A percentile compares a stretch with the other conserved stretches of the same genome.
phyloP scores from a whole-genome alignment of 163 green algal species.

The Chlorella variabilis region DNA sequence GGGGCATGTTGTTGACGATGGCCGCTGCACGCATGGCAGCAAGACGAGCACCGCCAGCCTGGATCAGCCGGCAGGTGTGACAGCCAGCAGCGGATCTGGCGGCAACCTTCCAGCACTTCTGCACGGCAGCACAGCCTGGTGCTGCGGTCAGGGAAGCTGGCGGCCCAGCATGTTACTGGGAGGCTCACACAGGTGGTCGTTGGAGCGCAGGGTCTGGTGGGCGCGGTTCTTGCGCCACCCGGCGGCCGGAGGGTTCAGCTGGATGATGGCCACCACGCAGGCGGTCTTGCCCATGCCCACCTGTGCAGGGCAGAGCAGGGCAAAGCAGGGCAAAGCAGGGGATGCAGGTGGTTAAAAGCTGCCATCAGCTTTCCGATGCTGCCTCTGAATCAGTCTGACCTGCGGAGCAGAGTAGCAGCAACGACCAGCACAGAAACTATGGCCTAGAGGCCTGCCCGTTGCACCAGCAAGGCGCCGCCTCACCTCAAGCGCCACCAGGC shows the following conservation, averaged over 20 bases:
- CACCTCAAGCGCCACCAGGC: slow-evolving; percentile 38
- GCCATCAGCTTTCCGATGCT: no score
- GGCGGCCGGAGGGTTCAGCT: slow-evolving; percentile 21
- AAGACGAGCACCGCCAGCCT: no score
- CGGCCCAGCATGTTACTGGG: neutral
- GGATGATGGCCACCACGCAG: slow-evolving; percentile 13
- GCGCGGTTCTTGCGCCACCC: slow-evolving; percentile 23
- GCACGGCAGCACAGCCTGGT: no score
- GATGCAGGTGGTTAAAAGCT: no score
- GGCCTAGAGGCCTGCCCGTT: no score
- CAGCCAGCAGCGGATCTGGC: no score
- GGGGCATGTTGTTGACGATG: slow-evolving; percentile 39
- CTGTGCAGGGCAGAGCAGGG: neutral
- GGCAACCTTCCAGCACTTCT: neutral
- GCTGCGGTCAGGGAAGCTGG: neutral
- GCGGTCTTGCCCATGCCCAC: slow-evolving; percentile 47
- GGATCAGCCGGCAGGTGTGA: neutral
- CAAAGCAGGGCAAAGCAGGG: no score
- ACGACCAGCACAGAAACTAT: no score
- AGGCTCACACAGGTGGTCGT: slow-evolving; percentile 31
- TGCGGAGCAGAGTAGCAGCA: no score
- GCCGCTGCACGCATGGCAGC: slow-evolving; percentile 18
- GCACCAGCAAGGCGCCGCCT: no score
- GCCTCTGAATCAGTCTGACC: no score
- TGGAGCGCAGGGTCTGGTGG: neutral